Percentiles rank a stretch among this genome's conserved stretches.
Conservation (phyloP, 2,329 filamentous ascomycete genomes). For the Hypoxylon sp. region DNA sequence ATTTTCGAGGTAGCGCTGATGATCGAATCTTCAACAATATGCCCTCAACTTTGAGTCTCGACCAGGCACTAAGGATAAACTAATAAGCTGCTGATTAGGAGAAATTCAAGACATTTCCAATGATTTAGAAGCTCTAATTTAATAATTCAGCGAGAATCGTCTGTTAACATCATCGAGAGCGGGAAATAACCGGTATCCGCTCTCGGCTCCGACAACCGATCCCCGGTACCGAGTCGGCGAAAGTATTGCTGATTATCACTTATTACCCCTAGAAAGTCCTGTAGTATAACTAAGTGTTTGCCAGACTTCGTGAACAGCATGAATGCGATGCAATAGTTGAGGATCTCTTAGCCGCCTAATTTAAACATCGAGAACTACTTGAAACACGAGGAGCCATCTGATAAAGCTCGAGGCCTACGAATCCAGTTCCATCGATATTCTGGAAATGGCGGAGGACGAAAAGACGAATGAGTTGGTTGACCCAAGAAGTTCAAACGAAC, state of each 20-base stretch:
- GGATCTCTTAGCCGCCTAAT: background rate
- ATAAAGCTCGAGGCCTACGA: background rate
- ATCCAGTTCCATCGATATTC: background rate
- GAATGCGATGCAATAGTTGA: background rate
- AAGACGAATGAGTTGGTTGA: background rate
- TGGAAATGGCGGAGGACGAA: slow-evolving; percentile 9
- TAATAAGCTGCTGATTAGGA: too few relatives aligned
- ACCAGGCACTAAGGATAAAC: too few relatives aligned
- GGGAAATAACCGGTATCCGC: slow-evolving; percentile 10
- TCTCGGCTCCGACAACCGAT: slow-evolving; percentile 30
- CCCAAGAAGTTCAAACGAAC: background rate
- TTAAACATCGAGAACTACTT: background rate
- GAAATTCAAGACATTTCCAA: background rate
- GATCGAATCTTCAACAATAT: background rate
- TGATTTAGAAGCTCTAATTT: background rate
- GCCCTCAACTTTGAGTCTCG: too few relatives aligned
- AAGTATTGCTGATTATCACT: background rate
- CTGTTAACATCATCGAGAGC: background rate
- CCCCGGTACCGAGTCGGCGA: slow-evolving; percentile 30
- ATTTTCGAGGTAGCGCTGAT: slow-evolving; percentile 16
- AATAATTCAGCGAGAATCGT: background rate
- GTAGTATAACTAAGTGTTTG: background rate
- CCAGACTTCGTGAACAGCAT: background rate
- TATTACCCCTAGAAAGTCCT: background rate
- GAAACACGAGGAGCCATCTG: background rate